Base-by-base conservation (phyloP, 78 protist species). In the Pigoraptor vietnamica region DNA sequence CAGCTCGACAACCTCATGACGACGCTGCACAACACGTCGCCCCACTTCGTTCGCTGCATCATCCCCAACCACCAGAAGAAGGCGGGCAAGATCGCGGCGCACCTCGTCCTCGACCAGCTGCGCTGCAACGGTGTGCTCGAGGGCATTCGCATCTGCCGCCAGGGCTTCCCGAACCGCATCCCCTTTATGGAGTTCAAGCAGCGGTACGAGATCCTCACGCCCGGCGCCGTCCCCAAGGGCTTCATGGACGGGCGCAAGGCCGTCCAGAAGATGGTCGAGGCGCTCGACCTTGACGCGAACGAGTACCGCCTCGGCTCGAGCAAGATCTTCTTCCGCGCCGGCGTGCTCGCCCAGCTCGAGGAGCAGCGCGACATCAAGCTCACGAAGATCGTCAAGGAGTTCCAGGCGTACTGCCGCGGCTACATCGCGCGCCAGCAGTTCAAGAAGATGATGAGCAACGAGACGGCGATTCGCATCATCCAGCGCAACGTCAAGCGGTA, bases 111-210 rank as follows among this genome's bases (percentile, higher is more conserved):
- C 81, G 95, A 94, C n/a, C 98, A 98, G 93, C 93, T 98, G 40
- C 97, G 97, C 81, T 98, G 98, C 96, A 96, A 97, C 91, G 99
- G 99, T 91, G 98, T 98, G 56, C 96, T 97, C 90, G 99, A 97
- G 93, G 98, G 98, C 90, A 95, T 97, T n/a, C 97, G 98, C 90
- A 97, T 97, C 84, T 89, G 95, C 39, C 96, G 98, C 90, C 91
- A 95, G 89, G 98, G 98, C 67, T 97, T 95, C 97, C 98, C 98
- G 40, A 95, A 95, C 94, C 94, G 98, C 84, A 81, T 97, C 82
- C 92, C 92, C 67, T 97, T 95, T 94, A 89, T 93, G 37, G 97
- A 95, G 90, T 97, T 97, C 91, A 92, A 92, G 88, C 95, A 95
- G 94, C 95, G 98, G 88, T 97, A 97, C 95, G 94, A 95, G 84